A percentile compares a stretch with the other conserved stretches of the same genome.
Evolutionary conservation across 2,329 filamentous ascomycete species (phyloP).

Genomic region (Huntiella bhutanensis): DNA sequence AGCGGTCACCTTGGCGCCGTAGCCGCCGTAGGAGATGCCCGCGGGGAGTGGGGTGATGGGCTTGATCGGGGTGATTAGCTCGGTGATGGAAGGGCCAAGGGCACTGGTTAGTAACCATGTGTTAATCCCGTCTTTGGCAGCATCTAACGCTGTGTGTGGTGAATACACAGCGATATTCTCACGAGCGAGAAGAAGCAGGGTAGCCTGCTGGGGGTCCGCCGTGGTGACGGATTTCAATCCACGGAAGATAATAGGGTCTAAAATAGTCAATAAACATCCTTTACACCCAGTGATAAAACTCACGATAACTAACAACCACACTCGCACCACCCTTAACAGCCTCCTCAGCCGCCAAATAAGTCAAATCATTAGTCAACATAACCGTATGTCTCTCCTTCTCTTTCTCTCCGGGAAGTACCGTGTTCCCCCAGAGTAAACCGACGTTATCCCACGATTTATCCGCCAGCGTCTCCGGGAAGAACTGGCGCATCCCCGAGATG

Average conservation of each 20-base stretch:
- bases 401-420: conserved; percentile 16
- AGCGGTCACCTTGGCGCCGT: conserved; percentile 32
- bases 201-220: conserved; percentile 68
- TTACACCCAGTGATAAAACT: conserved; percentile 6
- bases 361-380: conserved; percentile 68
- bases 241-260: conserved; percentile 92
- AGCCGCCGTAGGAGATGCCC: conserved; percentile 29
- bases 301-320: conserved; percentile 78
- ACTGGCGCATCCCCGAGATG: conserved; percentile 60
- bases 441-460: conserved; percentile 93
- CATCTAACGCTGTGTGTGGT: conserved; percentile 88
- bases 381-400: conserved; percentile 21
- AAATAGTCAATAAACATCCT: conserved; percentile 1
- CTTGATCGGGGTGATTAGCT: conserved; percentile 21
- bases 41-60: conserved; percentile 25
- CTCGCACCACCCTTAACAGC: conserved; percentile 60
- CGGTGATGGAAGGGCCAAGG: conserved; percentile 27
- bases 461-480: conserved; percentile 76
- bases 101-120: conserved; percentile 88
- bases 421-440: conserved; percentile 47
- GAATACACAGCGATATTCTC: conserved; percentile 89
- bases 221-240: conserved; percentile 77
- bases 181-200: conserved; percentile 62
- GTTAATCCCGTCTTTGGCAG: conserved; percentile 65
- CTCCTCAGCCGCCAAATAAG: conserved; percentile 72